Base-by-base conservation (phyloP, 352 stramenopile genomes). In the Phytophthora rubi region DNA sequence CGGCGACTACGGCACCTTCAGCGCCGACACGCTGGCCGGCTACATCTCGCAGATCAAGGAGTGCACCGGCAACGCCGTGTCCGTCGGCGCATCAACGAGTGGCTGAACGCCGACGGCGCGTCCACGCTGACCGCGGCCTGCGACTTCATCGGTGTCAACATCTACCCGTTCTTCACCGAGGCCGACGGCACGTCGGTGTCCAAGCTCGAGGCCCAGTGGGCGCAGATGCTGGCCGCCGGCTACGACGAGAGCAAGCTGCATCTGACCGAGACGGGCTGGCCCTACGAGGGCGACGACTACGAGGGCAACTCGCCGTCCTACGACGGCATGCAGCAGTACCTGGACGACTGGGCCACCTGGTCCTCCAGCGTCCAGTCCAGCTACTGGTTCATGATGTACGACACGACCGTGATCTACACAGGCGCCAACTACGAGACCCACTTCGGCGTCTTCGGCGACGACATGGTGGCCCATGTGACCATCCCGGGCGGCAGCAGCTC, bases 301-400 rank as follows among this genome's bases (percentile, higher is more conserved):
- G 37, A 68, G 35, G 68, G 75, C 70, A 86, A 84, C 71, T 63
- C 63, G 53, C 79, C 79, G 10, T 81, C 68, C 63, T 79, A 81
- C 63, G 77, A 77, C 33, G 72, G 65, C 42, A 78, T 75, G 68
- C 77, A 83, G 69, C 44, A 65, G 69, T 85, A 77, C 73, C 47
- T 81, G 39, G 64, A 82, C 66, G 78, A 82, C 74, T 86, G 75
- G 63, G 71, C 59, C 28, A 70, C 68, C 3, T 86, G 79, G 79
- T 74, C 76, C 32, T 54, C 42, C 10, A 42, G 47, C 23, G 52
- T 80, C 63, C 53, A 67, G 53, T 68, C 66, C 26, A 71, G 75
- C 63, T 86, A 83, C 76, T 86, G 70, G 66, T 86, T 86, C 76
- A 86, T 86, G 76, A 84, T 86, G 77, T 88, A 84, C 73, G 80